Evolutionary conservation across 768 basidiomycete genomes (phyloP), one percentile per base, ranked within the genome.

Genomic region (Agrocybe praecox): DNA sequence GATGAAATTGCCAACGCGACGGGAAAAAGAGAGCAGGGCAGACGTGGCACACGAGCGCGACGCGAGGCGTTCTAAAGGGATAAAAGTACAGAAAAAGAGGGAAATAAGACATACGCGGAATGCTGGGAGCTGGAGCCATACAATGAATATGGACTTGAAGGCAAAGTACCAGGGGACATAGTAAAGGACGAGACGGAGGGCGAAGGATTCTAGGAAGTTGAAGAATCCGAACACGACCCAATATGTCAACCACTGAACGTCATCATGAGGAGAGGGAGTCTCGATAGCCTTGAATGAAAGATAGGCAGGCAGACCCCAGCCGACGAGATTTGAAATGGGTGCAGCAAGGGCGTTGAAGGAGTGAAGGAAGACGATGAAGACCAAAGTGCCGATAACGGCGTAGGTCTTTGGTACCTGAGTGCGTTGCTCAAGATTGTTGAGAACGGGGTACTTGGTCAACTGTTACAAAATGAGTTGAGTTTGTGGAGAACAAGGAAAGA

Each of bases 221-320:
- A 97, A 88, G 74, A 88, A 90, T 53, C 94, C 94, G 65, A 97
- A 96, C 52, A 96, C 83, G 68, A 92, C 82, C 96, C 96, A 98
- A 81, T 98, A 98, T 2, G 96, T 96, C 68, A 98, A 82, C 95
- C 95, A 98, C 76, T 97, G 95, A 66, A 90, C 80, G 74, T 96
- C 92, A 63, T 96, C 94, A 63, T 88, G 81, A 57, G 87, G 79
- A 2, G 83, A 80, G n/a, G 93, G 92, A 5, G 82, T 74, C 74
- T 98, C 96, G 69, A 99, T 85, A 24, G 97, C 96, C 76, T 90
- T 90, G 80, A 98, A 86, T 50, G 95, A 97, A 72, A 97, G 85
- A 73, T 94, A 98, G 6, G 95, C 94, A 24, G 97, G 97, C 66
- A 98, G 81, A 29, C 78, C 92, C 89, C 91, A 98, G 50, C 96